phyloP scores from a whole-genome alignment of 2,329 filamentous ascomycete species.

The Colletotrichum liriopes region DNA sequence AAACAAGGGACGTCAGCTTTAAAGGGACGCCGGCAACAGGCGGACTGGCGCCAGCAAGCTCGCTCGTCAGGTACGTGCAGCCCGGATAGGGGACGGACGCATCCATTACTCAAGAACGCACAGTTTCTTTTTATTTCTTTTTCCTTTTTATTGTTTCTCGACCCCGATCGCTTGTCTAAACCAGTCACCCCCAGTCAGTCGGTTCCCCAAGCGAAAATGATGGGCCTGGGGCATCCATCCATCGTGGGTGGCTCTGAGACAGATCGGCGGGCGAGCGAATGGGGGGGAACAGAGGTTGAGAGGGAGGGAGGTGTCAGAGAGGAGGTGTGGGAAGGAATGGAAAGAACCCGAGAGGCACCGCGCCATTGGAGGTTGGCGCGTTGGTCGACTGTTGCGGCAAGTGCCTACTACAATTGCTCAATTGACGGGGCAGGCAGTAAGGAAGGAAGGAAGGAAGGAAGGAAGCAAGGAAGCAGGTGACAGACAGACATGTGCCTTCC shows the following conservation, averaged over 20 bases:
- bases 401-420: neutral
- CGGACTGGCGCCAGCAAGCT: slow-evolving; percentile 18
- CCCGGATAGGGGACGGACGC: neutral
- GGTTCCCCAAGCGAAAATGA: neutral
- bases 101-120: neutral
- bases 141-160: neutral
- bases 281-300: neutral
- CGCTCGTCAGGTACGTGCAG: slow-evolving; percentile 15
- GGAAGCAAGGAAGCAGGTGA: neutral
- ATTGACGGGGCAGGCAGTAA: neutral
- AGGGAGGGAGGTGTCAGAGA: neutral
- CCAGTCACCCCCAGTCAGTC: neutral
- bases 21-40: slow-evolving; percentile 25
- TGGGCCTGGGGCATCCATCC: slow-evolving; percentile 13
- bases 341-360: slow-evolving; percentile 21
- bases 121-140: neutral
- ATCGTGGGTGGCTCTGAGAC: slow-evolving; percentile 11
- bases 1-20: slow-evolving; percentile 19
- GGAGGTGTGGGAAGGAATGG: slow-evolving; percentile 17
- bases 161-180: too few species aligned
- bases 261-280: slow-evolving; percentile 23
- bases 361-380: slow-evolving; percentile 2
- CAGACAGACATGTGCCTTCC: neutral
- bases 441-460: neutral
- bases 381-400: slow-evolving; percentile 8